Evolutionary conservation across 306 rosid species (phyloP), one percentile per base, ranked within the genome.

Genomic region (Malus asiatica): DNA sequence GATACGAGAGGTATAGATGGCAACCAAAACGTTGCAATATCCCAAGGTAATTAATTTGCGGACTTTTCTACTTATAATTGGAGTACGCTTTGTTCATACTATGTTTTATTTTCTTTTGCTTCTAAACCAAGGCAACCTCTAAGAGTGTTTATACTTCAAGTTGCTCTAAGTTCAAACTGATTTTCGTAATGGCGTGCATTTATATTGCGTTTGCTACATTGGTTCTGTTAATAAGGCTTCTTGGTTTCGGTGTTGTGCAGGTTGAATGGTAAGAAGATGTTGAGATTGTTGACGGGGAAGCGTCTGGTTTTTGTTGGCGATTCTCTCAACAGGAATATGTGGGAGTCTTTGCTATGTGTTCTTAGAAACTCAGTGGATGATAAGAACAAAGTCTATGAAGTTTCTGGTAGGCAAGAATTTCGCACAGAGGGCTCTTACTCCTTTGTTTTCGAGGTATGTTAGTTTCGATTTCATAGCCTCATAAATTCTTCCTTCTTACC

Each of bases 281-380:
- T 78, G 77, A 73, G 44, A 71, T 12, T 78, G 5, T 51, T 78
- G 57, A 38, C 71, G 11, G 76, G 71, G 35, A 78, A 78, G 38
- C 81, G 76, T 23, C 66, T 78, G 22, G 81, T 62, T 70, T 78
- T 46, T 48, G 64, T 78, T 16, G 81, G 81, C 6, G 72, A 78
- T 71, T 78, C 81, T 78, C 81, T 78, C 42, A 78, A 62, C 52
- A 78, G 81, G 76, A 78, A 71, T 33, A 71, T 78, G 81, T 78
- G 81, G 81, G 81, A 78, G 74, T 70, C 81, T 70, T 22, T 71
- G 71, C 71, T 78, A 13, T 78, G 81, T 78, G 55, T 61, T 71
- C 76, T 78, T 30, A 78, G 81, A 48, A 78, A 78, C 72, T 14
- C 81, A 14, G 71, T 78, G 63, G 76, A 78, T 45, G 71, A 78